Conservation (phyloP, 176 grass and related monocot genomes). For the Triticum aestivum region DNA sequence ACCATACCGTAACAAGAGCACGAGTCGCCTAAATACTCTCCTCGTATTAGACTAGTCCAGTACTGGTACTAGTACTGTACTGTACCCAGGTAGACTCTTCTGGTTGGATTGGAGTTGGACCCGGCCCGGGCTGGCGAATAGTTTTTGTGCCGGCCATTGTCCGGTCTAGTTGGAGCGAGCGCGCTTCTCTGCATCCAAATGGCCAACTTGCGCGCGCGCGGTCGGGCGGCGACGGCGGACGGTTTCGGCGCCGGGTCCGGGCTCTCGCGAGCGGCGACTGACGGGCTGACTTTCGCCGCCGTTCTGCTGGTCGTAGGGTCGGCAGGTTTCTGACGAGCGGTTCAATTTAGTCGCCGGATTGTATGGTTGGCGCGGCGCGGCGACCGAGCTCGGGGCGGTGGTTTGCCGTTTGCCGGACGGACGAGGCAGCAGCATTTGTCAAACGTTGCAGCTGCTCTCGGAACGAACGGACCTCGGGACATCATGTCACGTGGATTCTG, state of each 20-base stretch:
- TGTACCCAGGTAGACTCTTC: background rate
- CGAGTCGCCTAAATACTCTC: background rate
- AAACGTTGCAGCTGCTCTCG: background rate
- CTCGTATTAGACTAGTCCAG: background rate
- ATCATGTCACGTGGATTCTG: background rate
- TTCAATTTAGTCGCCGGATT: background rate
- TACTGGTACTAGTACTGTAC: background rate
- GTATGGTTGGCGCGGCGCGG: background rate
- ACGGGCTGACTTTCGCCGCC: background rate
- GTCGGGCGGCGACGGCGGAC: background rate
- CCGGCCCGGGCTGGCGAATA: background rate
- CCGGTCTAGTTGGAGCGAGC: background rate
- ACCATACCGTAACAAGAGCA: background rate
- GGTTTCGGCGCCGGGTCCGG: too few relatives aligned
- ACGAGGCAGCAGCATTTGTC: background rate
- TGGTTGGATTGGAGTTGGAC: background rate
- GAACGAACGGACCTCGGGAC: too few relatives aligned
- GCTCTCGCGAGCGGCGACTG: background rate
- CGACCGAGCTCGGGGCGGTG: too few relatives aligned
- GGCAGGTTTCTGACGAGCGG: background rate
- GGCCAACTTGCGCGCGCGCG: too few relatives aligned
- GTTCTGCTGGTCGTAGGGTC: background rate
- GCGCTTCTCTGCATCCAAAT: background rate
- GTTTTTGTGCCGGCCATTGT: background rate
- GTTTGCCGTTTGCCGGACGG: background rate